phyloP scores from a whole-genome alignment of 768 basidiomycete genomes.

The Lepiota venenata region DNA sequence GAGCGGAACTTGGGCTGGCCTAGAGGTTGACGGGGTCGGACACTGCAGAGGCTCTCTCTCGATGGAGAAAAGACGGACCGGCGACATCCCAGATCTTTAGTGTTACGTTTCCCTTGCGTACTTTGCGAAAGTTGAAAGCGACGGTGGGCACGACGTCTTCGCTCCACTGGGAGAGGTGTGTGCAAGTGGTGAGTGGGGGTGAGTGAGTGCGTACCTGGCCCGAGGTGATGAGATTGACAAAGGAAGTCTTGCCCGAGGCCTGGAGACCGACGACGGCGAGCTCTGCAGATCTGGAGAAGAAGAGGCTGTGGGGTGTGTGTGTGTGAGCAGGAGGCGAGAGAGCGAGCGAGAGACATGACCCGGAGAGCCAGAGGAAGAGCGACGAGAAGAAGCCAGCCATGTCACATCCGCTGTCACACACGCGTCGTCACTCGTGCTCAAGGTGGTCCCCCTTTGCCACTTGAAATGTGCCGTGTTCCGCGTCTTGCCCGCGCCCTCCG shows the following conservation, averaged over 20 bases:
- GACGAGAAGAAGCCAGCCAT: conserved; percentile 33
- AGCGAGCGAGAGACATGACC: conserved; percentile 26
- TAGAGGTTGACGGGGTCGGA: too few relatives aligned
- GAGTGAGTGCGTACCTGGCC: conserved; percentile 53
- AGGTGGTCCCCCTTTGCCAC: too few relatives aligned
- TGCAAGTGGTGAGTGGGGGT: background rate
- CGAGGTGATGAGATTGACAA: conserved; percentile 89
- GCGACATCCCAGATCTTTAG: conserved; percentile 97
- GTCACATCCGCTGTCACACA: too few relatives aligned
- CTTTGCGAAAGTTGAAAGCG: conserved; percentile 87
- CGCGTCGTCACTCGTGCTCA: too few relatives aligned
- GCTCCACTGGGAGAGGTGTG: conserved; percentile 66
- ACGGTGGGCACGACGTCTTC: conserved; percentile 97
- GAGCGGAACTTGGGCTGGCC: conserved; percentile 93
- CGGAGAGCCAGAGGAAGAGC: conserved; percentile 43
- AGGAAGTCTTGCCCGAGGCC: conserved; percentile 95
- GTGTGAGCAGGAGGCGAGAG: background rate
- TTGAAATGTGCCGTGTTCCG: too few relatives aligned
- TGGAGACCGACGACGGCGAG: conserved; percentile 91
- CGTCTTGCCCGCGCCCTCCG: background rate
- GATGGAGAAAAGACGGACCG: conserved; percentile 37
- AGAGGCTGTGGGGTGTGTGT: conserved; percentile 45
- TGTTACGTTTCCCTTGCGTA: conserved; percentile 86
- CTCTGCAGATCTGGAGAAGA: conserved; percentile 86
- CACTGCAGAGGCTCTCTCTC: background rate